Conservation (phyloP, 805 yeast genomes). For the Candida coquimbonensis region DNA sequence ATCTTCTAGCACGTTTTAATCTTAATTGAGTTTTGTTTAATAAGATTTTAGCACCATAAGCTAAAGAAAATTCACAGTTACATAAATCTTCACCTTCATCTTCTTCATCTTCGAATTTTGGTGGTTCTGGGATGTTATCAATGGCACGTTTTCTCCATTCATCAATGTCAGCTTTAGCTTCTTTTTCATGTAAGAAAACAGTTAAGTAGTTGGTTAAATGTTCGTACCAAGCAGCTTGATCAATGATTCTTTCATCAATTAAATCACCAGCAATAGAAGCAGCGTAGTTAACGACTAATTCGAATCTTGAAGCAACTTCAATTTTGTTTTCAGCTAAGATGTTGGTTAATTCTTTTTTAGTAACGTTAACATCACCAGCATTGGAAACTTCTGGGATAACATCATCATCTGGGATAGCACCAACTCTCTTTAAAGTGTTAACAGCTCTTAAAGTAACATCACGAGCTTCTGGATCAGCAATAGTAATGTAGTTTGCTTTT, state of each 20-base stretch:
- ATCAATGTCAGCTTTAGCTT: conserved; percentile 85
- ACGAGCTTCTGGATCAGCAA: conserved; percentile 99
- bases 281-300: conserved; percentile 67
- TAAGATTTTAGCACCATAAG: conserved; percentile 99
- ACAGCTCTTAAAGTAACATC: conserved; percentile 96
- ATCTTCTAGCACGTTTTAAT: conserved; percentile 98
- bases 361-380: conserved; percentile 94
- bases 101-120: conserved; percentile 91
- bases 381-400: conserved; percentile 94
- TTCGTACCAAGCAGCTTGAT: conserved; percentile 86
- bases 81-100: conserved; percentile 99
- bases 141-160: conserved; percentile 93
- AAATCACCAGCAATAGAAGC: conserved; percentile 98
- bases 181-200: conserved; percentile 88
- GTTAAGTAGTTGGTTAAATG: conserved; percentile 91
- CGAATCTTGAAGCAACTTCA: conserved; percentile 68
- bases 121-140: conserved; percentile 97
- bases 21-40: conserved; percentile 99
- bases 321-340: conserved; percentile 60
- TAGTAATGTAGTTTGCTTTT: conserved; percentile 87
- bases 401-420: conserved; percentile 89
- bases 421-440: conserved; percentile 97
- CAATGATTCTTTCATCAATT: conserved; percentile 95
- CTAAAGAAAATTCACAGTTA: conserved; percentile 99
- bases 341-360: conserved; percentile 71